Evolutionary conservation across 179 eudicot species (phyloP).

Genomic region (Beta macrorhiza): DNA sequence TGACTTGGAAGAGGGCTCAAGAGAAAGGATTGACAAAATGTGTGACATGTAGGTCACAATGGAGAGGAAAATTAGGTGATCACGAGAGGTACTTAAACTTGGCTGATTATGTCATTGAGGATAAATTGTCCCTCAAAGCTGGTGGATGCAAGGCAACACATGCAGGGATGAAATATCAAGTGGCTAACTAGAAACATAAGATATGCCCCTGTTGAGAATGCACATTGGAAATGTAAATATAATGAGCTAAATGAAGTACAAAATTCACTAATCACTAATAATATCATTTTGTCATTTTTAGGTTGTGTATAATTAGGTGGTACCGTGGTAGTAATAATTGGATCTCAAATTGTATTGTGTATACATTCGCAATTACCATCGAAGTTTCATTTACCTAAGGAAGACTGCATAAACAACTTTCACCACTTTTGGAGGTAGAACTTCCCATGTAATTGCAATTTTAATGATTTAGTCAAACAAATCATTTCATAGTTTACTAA

Average conservation of each 20-base stretch:
- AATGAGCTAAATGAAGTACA: neutral
- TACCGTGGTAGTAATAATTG: neutral
- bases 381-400: neutral
- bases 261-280: neutral
- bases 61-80: constrained; percentile 39
- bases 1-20: constrained; percentile 68
- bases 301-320: neutral
- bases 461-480: too few species aligned
- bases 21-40: constrained; percentile 61
- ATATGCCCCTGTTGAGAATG: neutral
- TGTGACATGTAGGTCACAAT: constrained; percentile 74
- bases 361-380: neutral
- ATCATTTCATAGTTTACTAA: too few species aligned
- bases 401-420: neutral
- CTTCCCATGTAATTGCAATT: too few species aligned
- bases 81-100: constrained; percentile 62
- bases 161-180: neutral
- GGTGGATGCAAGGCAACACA: neutral
- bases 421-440: neutral
- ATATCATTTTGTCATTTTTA: too few species aligned
- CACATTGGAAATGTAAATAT: neutral
- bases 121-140: neutral
- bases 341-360: neutral
- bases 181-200: neutral
- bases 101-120: constrained; percentile 43